Conservation (phyloP, 345 rosid species). For the Camelina laxa region DNA sequence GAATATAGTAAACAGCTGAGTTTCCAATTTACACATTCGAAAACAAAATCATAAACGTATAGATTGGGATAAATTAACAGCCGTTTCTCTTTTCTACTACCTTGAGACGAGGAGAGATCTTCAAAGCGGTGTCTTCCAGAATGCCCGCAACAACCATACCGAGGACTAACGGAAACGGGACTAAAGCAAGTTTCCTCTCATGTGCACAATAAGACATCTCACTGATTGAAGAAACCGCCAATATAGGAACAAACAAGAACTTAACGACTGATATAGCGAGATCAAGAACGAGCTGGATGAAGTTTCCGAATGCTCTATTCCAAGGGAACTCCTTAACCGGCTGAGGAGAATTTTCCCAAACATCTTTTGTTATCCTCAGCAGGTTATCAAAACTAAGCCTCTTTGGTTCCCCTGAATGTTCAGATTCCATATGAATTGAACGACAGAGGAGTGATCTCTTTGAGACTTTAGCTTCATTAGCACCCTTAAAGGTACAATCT, state of each 20-base stretch:
- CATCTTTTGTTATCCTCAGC: slow-evolving; percentile 52
- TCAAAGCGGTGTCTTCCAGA: slow-evolving; percentile 60
- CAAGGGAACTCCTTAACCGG: slow-evolving; percentile 90
- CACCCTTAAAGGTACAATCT: slow-evolving; percentile 24
- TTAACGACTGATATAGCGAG: slow-evolving; percentile 67
- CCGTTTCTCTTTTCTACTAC: slow-evolving; percentile 39
- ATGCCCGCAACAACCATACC: slow-evolving; percentile 68
- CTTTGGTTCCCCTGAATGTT: slow-evolving; percentile 63
- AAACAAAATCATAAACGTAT: too few relatives aligned
- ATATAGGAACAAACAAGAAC: slow-evolving; percentile 67
- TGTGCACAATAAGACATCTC: slow-evolving; percentile 99
- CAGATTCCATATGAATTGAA: slow-evolving; percentile 65
- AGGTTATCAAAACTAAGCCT: slow-evolving; percentile 53
- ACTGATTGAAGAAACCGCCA: slow-evolving; percentile 79
- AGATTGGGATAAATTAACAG: background rate
- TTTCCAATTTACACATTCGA: too few relatives aligned
- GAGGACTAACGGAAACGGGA: slow-evolving; percentile 69
- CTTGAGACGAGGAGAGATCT: slow-evolving; percentile 76
- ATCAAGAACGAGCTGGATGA: slow-evolving; percentile 75
- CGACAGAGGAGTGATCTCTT: slow-evolving; percentile 50
- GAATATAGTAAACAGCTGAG: too few relatives aligned
- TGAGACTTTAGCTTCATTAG: slow-evolving; percentile 36
- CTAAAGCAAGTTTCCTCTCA: slow-evolving; percentile 67
- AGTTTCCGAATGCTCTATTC: slow-evolving; percentile 68
- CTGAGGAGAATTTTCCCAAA: slow-evolving; percentile 72